Evolutionary conservation across 2,329 filamentous ascomycete species (phyloP).

Genomic region (Curvularia hawaiiensis): DNA sequence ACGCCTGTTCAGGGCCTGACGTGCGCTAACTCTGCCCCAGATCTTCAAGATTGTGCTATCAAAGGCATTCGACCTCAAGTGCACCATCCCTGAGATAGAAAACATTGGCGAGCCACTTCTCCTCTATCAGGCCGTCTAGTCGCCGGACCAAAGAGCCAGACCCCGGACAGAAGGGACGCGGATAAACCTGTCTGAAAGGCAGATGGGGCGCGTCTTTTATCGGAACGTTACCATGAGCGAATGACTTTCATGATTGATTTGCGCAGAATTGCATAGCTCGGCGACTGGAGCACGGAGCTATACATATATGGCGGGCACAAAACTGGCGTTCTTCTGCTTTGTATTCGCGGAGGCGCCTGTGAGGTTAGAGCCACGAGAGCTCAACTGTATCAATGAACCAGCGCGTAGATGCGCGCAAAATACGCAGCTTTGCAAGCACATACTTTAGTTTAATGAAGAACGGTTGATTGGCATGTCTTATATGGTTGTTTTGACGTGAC

Average conservation of each 20-base stretch:
- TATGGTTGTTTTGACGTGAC: conserved; percentile 1
- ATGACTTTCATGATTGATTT: conserved; percentile 45
- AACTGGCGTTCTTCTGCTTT: conserved; percentile 40
- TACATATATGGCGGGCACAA: conserved; percentile 25
- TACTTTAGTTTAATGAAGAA: conserved; percentile 42
- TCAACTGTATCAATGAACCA: conserved; percentile 15
- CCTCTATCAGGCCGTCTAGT: conserved; percentile 68
- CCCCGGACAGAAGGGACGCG: conserved; percentile 17
- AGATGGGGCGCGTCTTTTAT: conserved; percentile 26
- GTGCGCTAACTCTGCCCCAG: conserved; percentile 57
- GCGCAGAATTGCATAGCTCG: conserved; percentile 43
- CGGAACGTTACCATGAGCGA: conserved; percentile 44
- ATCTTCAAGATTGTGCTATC: conserved; percentile 99
- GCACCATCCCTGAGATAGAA: conserved; percentile 98
- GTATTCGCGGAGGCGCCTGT: conserved; percentile 22
- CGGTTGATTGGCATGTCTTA: conserved; percentile 17
- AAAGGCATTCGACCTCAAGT: conserved; percentile 98
- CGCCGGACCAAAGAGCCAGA: conserved; percentile 28
- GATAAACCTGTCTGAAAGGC: conserved; percentile 18
- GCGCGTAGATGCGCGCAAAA: conserved; percentile 15
- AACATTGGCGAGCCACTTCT: conserved; percentile 95
- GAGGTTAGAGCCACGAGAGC: conserved; percentile 16
- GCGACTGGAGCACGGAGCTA: conserved; percentile 46
- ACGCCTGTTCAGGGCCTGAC: not conserved
- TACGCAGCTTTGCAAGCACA: conserved; percentile 29